Conservation (phyloP, 1,139 yeast species). For the Debaryomycetaceae sp. region DNA sequence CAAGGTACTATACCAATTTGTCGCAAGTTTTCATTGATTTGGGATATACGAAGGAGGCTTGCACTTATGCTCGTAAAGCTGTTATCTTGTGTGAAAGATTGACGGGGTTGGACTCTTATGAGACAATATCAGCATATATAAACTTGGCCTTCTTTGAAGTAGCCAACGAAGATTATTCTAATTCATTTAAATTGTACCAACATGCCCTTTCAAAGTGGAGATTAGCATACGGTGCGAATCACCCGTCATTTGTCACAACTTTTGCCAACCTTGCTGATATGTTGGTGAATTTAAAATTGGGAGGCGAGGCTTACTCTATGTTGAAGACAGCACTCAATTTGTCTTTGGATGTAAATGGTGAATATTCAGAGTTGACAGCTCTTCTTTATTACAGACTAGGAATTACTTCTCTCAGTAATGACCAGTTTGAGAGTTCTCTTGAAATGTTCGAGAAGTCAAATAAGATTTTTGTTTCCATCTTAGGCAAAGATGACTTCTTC, state of each 20-base stretch:
- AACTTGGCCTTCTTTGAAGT: conserved; percentile 76
- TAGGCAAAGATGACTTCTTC: conserved; percentile 62
- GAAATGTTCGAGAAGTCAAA: conserved; percentile 51
- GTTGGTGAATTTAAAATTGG: conserved; percentile 49
- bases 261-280: conserved; percentile 61
- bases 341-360: conserved; percentile 51
- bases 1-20: conserved; percentile 61
- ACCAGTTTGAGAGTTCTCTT: conserved; percentile 53
- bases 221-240: conserved; percentile 53
- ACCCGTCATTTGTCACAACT: conserved; percentile 69
- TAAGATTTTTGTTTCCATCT: conserved; percentile 49
- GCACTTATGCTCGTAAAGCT: conserved; percentile 68
- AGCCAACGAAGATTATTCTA: conserved; percentile 53
- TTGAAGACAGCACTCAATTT: conserved; percentile 47
- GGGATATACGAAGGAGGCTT: conserved; percentile 57
- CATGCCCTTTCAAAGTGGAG: conserved; percentile 61
- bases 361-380: conserved; percentile 55
- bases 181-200: conserved; percentile 60
- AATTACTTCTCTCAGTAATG: conserved; percentile 53
- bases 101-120: conserved; percentile 75
- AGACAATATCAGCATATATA: conserved; percentile 66
- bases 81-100: conserved; percentile 74
- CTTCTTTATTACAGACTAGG: conserved; percentile 64
- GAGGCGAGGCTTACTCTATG: conserved; percentile 37
- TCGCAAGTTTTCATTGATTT: conserved; percentile 67